Conservation (phyloP, 306 rosid species). For the Sindora glabra region DNA sequence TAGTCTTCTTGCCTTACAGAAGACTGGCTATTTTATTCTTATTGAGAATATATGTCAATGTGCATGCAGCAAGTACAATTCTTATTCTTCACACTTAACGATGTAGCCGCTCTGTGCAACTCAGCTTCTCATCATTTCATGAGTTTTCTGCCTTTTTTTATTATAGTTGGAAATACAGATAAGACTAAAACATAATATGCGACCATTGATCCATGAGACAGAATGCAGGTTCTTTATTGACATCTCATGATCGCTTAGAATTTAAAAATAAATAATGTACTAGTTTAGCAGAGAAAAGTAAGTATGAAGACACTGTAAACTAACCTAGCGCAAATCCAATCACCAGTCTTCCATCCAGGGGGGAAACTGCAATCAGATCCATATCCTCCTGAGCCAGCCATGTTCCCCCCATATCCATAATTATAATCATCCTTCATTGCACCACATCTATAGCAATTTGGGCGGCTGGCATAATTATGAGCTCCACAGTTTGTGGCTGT, state of each 20-base stretch:
- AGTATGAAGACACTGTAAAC: constrained; percentile 19
- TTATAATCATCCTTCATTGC: constrained; percentile 47
- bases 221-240: constrained; percentile 2
- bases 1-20: neutral
- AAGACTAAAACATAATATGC: neutral
- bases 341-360: constrained; percentile 99
- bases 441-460: constrained; percentile 64
- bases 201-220: neutral
- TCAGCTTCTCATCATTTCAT: neutral
- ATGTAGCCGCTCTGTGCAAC: constrained; percentile 8
- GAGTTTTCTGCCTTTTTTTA: too few species aligned
- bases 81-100: constrained; percentile 2
- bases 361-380: constrained; percentile 53
- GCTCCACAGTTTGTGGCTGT: constrained; percentile 57
- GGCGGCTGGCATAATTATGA: constrained; percentile 90
- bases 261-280: too few species aligned
- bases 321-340: constrained; percentile 86
- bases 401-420: constrained; percentile 34
- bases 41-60: neutral
- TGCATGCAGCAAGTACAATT: neutral
- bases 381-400: constrained; percentile 39
- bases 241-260: neutral
- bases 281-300: too few species aligned
- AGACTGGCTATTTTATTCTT: neutral
- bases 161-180: neutral